Conservation (phyloP, 139 green algal genomes). For the Gonium pectorale region DNA sequence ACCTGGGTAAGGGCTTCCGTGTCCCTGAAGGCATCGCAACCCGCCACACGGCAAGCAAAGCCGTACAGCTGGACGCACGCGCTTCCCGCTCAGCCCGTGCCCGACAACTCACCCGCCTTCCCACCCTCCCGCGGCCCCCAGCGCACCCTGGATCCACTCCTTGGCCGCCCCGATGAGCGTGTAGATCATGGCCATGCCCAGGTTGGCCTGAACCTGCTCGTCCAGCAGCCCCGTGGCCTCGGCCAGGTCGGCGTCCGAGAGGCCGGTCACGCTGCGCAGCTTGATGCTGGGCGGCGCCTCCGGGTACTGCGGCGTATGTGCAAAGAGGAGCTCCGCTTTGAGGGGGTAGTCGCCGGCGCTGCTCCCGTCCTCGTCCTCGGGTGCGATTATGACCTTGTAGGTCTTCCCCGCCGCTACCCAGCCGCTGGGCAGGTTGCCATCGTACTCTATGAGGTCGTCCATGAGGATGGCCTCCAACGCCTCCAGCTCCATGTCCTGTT, state of each 20-base stretch:
- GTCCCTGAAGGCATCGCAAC: no score
- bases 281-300: constrained; percentile 69
- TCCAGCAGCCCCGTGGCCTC: constrained; percentile 42
- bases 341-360: constrained; percentile 32
- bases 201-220: constrained; percentile 64
- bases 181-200: constrained; percentile 90
- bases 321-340: constrained; percentile 67
- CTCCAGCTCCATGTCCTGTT: constrained; percentile 78
- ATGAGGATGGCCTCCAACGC: constrained; percentile 73
- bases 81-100: no score
- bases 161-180: constrained; percentile 77
- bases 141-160: constrained; percentile 75
- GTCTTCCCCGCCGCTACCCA: constrained; percentile 55
- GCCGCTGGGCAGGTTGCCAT: constrained; percentile 53
- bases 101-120: no score
- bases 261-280: constrained; percentile 71
- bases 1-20: no score
- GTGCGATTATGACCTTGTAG: constrained; percentile 47
- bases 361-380: constrained; percentile 35
- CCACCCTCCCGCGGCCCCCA: constrained; percentile 4
- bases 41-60: no score
- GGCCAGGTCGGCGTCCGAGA: constrained; percentile 77
- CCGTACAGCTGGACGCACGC: no score
- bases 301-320: constrained; percentile 71
- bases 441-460: constrained; percentile 68